phyloP scores from a whole-genome alignment of 768 basidiomycete species.

The Boletus huronensis region DNA sequence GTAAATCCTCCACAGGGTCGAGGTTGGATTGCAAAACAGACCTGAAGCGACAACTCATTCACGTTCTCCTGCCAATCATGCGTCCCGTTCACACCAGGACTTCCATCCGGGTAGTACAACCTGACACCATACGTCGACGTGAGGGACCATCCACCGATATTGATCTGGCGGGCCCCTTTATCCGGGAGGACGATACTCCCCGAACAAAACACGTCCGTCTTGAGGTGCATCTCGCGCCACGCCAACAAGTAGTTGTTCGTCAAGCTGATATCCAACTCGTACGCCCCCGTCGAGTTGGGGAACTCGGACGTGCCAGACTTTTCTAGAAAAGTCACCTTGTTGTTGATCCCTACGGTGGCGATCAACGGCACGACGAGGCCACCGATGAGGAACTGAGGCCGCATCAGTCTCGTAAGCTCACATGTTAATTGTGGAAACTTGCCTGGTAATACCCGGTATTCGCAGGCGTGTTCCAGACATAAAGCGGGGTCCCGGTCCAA shows the following conservation, averaged over 20 bases:
- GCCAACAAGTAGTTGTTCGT: constrained; percentile 41
- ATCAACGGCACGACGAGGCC: constrained; percentile 72
- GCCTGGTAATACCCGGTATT: constrained; percentile 73
- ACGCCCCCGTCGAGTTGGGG: constrained; percentile 71
- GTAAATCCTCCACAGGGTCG: not conserved
- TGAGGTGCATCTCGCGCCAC: constrained; percentile 75
- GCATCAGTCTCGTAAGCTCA: not conserved
- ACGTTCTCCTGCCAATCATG: constrained; percentile 79
- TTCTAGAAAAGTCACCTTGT: constrained; percentile 78
- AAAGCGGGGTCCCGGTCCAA: constrained; percentile 46
- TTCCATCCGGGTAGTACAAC: constrained; percentile 69
- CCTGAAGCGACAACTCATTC: constrained; percentile 56
- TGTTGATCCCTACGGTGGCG: constrained; percentile 74
- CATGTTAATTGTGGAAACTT: constrained; percentile 16
- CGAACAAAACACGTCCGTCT: constrained; percentile 80
- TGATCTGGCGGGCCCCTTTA: constrained; percentile 45
- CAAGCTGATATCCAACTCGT: constrained; percentile 68
- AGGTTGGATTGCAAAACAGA: constrained; percentile 20
- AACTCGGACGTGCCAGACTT: constrained; percentile 64
- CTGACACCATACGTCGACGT: constrained; percentile 71
- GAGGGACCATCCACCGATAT: constrained; percentile 53
- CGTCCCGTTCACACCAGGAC: constrained; percentile 64
- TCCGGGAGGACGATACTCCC: constrained; percentile 73
- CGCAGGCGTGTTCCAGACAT: constrained; percentile 62
- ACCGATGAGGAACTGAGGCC: constrained; percentile 31